These are phyloP conservation scores for Tulasnella sp. DNA, from an alignment of 768 basidiomycete genomes.

Conservation along the genomic window DNA sequence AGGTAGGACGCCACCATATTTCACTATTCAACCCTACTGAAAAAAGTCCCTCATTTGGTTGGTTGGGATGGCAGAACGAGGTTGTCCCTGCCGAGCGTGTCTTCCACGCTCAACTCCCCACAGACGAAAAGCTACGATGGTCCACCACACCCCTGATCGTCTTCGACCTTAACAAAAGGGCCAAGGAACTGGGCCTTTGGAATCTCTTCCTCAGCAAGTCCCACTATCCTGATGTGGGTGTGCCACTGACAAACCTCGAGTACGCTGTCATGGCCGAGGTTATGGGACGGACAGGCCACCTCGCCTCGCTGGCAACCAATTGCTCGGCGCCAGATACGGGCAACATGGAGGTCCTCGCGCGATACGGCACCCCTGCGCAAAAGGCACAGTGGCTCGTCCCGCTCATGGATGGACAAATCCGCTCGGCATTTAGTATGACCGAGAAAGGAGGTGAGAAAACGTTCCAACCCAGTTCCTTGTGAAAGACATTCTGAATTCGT, in stretches of 20 bases:
- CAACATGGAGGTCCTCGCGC: slow-evolving; percentile 97
- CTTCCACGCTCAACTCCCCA: slow-evolving; percentile 71
- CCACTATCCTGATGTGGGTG: slow-evolving; percentile 82
- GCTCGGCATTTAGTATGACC: slow-evolving; percentile 95
- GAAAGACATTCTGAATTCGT: slow-evolving; percentile 5
- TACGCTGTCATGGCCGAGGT: slow-evolving; percentile 98
- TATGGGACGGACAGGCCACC: slow-evolving; percentile 67
- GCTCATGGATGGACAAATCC: slow-evolving; percentile 81
- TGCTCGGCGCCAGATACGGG: slow-evolving; percentile 97
- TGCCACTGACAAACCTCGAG: slow-evolving; percentile 90
- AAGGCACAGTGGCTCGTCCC: slow-evolving; percentile 84
- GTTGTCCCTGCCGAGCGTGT: slow-evolving; percentile 66
- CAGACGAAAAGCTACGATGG: slow-evolving; percentile 66
- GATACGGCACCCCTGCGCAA: slow-evolving; percentile 84
- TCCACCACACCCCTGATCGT: slow-evolving; percentile 69
- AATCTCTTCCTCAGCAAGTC: slow-evolving; percentile 92
- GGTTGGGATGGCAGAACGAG: slow-evolving; percentile 53
- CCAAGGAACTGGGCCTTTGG: slow-evolving; percentile 85
- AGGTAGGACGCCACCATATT: slow-evolving; percentile 36
- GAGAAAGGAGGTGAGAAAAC: slow-evolving; percentile 61
- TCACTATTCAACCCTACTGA: background rate
- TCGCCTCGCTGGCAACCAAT: slow-evolving; percentile 80
- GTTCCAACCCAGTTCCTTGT: slow-evolving; percentile 8
- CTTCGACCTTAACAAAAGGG: slow-evolving; percentile 75
- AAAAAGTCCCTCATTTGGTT: background rate